Evolutionary conservation across 805 yeast species (phyloP), one percentile per base, ranked within the genome.

Genomic region (Saccharomycopsis microspora): DNA sequence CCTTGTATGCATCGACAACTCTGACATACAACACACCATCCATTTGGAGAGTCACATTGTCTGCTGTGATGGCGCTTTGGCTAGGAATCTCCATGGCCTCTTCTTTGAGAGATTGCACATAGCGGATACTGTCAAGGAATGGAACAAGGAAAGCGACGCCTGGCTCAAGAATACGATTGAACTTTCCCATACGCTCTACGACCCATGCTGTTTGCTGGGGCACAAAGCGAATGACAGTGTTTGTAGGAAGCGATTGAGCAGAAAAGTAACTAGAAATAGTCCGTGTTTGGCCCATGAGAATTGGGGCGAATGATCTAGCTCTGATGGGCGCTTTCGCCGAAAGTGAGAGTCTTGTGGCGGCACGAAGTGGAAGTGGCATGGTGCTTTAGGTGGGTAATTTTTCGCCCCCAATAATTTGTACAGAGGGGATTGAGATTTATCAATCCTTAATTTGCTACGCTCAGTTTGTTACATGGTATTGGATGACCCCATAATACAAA

Each of bases 191-290:
- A 53, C 95, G 70, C 63, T 85, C 95, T 19, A 85, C 95, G 19
- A 85, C 77, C 88, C 93, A 85, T 3, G 95, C 95, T 27, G 85
- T 81, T 63, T 85, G 94, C 61, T 86, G 95, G 1, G 95, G 95
- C 10, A 85, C 95, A 61, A 85, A 85, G 56, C 85, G 69, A 38
- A 84, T 63, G 4, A 83, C 63, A 2, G 93, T 84, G 63, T 84
- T 84, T 11, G 86, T 67, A n/a, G 94, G 94, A 46, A 82, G 64
- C 48, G 73, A 67, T 43, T 35, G 75, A 9, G 10, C 36, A 76
- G 19, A 19, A 19, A 81, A 81, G 59, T 70, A 81, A 40, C 71
- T 76, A 19, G 19, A 19, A 19, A 57, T 34, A 34, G n/a, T 3
- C n/a, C 33, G 40, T 33, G 45, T 32, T 31, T 41, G 36, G 42